phyloP scores from a whole-genome alignment of 345 rosid genomes.

The Sonneratia alba region DNA sequence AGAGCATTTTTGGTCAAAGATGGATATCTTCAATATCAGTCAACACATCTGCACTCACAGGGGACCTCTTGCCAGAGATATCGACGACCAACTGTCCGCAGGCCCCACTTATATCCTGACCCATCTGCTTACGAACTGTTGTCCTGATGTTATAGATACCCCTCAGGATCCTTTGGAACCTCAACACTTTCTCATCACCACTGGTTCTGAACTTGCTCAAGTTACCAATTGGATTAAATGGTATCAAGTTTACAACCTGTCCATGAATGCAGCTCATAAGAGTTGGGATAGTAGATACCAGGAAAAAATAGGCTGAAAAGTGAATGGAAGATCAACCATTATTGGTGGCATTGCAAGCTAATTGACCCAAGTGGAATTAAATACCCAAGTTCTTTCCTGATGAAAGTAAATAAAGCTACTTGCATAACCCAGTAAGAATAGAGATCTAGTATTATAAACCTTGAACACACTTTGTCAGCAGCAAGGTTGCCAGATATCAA shows the following conservation, averaged over 20 bases:
- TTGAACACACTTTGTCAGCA: neutral
- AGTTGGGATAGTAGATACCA: neutral
- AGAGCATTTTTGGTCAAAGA: slow-evolving; percentile 12
- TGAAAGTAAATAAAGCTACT: neutral
- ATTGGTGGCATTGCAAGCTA: neutral
- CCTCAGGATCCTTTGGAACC: slow-evolving; percentile 75
- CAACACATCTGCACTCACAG: slow-evolving; percentile 18
- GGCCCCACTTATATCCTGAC: slow-evolving; percentile 88
- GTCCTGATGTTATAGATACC: slow-evolving; percentile 67
- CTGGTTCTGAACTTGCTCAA: slow-evolving; percentile 61
- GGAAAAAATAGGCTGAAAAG: neutral
- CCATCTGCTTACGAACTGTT: slow-evolving; percentile 80
- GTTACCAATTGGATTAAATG: slow-evolving; percentile 80
- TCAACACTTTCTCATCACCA: slow-evolving; percentile 41
- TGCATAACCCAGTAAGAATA: neutral
- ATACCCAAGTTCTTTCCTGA: neutral
- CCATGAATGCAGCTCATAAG: neutral
- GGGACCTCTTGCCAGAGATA: slow-evolving; percentile 31
- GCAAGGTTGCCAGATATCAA: neutral
- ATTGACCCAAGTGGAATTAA: neutral
- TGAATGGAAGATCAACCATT: neutral
- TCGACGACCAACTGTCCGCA: slow-evolving; percentile 91
- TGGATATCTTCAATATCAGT: slow-evolving; percentile 90
- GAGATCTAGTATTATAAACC: neutral
- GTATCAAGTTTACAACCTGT: slow-evolving; percentile 92